These are phyloP conservation scores for Sistotremastrum niveocremeum DNA, from an alignment of 768 basidiomycete species.

Conservation along the genomic window DNA sequence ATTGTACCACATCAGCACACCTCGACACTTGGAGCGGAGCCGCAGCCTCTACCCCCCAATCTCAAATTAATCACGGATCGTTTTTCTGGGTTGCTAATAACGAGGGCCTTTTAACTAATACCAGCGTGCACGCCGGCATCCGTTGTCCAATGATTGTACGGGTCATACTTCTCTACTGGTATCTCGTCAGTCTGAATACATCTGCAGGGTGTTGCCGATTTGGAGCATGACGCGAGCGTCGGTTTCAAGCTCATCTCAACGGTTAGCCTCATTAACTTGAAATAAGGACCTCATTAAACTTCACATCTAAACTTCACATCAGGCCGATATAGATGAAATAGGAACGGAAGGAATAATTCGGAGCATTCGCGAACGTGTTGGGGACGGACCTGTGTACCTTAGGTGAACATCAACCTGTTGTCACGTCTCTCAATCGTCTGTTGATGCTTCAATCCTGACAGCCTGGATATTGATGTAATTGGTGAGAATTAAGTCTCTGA, in stretches of 20 bases:
- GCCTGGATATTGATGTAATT: conserved; percentile 73
- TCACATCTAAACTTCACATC: too few species aligned
- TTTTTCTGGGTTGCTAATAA: conserved; percentile 74
- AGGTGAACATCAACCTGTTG: conserved; percentile 19
- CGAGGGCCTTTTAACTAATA: conserved; percentile 62
- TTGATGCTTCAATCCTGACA: conserved; percentile 11
- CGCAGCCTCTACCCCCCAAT: conserved; percentile 38
- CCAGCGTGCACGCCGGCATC: conserved; percentile 75
- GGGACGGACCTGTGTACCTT: conserved; percentile 63
- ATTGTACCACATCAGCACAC: conserved; percentile 22
- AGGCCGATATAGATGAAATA: conserved; percentile 70
- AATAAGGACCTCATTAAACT: too few species aligned
- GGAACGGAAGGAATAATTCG: conserved; percentile 58
- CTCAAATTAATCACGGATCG: conserved; percentile 68
- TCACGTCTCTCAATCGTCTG: not conserved
- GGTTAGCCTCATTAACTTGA: too few species aligned
- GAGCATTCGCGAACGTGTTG: conserved; percentile 59
- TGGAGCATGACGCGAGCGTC: conserved; percentile 53
- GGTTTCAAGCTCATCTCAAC: conserved; percentile 72
- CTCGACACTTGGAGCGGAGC: conserved; percentile 20
- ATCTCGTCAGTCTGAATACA: not conserved
- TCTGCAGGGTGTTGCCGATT: conserved; percentile 42
- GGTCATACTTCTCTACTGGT: conserved; percentile 10
- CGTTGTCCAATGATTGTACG: conserved; percentile 55
- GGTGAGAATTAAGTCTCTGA: conserved; percentile 25